Base-by-base conservation (phyloP, 129 eudicot species). In the Pulicaria dysenterica region DNA sequence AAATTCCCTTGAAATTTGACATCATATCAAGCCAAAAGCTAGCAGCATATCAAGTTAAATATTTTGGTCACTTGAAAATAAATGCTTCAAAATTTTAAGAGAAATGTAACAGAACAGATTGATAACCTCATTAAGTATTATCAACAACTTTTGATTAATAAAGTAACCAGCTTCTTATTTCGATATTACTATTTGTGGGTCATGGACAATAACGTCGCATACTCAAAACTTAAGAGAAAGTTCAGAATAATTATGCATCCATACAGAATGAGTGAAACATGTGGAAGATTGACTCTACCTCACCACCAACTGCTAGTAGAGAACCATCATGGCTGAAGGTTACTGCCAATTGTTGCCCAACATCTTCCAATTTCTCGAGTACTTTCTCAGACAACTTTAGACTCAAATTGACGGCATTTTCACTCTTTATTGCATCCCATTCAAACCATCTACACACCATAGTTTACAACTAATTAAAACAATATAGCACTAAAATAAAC, bases 281-380 rank as follows among this genome's bases (percentile, higher is more conserved):
- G 73, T 43, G 63, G 37, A 76, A 39, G 76, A 74, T 41, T 51
- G 46, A 34, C 38, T 65, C 63, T 92, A 92, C 98, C 98, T 92
- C 96, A 80, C 95, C 98, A 64, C 98, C 98, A 53, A 71, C 91
- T 37, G 96, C 98, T 77, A 92, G 96, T 78, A 87, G 53, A 59
- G 88, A 89, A 49, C 98, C 98, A 64, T 92, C 96, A 37, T 76
- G 70, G 75, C 80, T 81, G 74, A 92, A 92, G 6, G 90, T 59
- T 71, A 92, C 77, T 31, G 95, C 95, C 70, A 89, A 79, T 60
- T 92, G 98, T 77, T 89, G 96, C 8, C 96, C 96, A 40, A 89
- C 84, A 74, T 86, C 89, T 83, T 88, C 83, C 78, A 91, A 76
- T 66, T 76, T 79, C 19, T 68, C 70, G 40, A 88, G 90, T 31